Evolutionary conservation across 768 basidiomycete genomes (phyloP).

Genomic region (Kwoniella bestiolae): DNA sequence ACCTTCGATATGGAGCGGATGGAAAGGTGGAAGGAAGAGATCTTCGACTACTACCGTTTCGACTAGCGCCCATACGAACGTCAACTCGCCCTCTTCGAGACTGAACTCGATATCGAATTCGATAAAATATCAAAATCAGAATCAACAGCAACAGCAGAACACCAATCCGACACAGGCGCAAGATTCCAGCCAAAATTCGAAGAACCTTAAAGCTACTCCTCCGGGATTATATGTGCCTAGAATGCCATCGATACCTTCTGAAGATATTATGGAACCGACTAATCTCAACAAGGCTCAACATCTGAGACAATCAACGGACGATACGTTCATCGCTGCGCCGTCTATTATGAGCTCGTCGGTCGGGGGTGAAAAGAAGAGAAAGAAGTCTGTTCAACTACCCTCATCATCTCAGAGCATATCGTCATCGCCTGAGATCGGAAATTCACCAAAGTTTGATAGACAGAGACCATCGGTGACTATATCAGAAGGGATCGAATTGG

Average conservation of each 20-base stretch:
- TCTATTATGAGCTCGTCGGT: background rate
- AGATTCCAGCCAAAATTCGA: background rate
- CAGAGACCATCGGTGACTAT: constrained; percentile 15
- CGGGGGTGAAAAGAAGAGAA: background rate
- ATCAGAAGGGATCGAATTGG: background rate
- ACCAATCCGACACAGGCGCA: background rate
- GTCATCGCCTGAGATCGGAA: constrained; percentile 7
- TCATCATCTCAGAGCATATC: constrained; percentile 10
- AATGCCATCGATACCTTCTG: constrained; percentile 17
- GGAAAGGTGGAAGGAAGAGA: constrained; percentile 39
- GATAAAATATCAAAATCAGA: background rate
- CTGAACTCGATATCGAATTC: constrained; percentile 10
- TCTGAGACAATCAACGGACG: constrained; percentile 5
- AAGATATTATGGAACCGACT: background rate
- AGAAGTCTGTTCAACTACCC: constrained; percentile 14
- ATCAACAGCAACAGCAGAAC: background rate
- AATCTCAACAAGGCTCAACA: background rate
- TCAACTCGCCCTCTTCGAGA: background rate
- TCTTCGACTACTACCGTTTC: constrained; percentile 15
- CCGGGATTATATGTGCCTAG: constrained; percentile 14
- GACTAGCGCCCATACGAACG: background rate
- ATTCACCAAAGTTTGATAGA: constrained; percentile 17
- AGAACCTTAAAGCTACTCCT: background rate
- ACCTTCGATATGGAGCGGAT: constrained; percentile 33
- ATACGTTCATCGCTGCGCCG: background rate